Evolutionary conservation across 2,329 filamentous ascomycete genomes (phyloP).

Genomic region (Botryotinia narcissicola): DNA sequence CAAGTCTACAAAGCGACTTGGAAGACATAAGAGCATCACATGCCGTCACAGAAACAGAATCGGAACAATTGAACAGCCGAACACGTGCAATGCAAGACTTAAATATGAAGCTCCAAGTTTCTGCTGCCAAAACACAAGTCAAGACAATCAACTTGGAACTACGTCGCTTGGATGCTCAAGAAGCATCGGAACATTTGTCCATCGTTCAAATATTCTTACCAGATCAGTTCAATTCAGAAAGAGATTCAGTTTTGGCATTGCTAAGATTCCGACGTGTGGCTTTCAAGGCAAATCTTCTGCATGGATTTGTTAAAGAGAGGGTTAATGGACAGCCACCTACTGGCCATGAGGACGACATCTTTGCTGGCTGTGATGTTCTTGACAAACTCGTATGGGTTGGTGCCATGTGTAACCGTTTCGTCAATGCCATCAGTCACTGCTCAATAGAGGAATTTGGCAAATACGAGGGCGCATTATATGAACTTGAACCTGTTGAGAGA

Average conservation of each 20-base stretch:
- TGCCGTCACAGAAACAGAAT: constrained; percentile 88
- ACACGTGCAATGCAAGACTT: constrained; percentile 95
- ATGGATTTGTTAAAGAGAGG: constrained; percentile 75
- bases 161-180: constrained; percentile 80
- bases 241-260: constrained; percentile 83
- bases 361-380: constrained; percentile 75
- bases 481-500: constrained; percentile 88
- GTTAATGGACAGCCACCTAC: constrained; percentile 65
- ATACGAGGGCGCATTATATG: constrained; percentile 78
- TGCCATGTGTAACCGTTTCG: constrained; percentile 79
- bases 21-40: constrained; percentile 91
- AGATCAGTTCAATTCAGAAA: constrained; percentile 75
- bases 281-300: constrained; percentile 82
- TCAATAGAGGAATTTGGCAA: constrained; percentile 73
- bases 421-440: constrained; percentile 75
- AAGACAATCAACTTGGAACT: constrained; percentile 94
- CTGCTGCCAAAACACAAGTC: constrained; percentile 84
- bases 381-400: constrained; percentile 84
- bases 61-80: constrained; percentile 82
- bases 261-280: constrained; percentile 82
- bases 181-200: constrained; percentile 81
- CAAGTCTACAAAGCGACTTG: constrained; percentile 78
- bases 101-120: constrained; percentile 89
- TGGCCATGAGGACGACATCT: constrained; percentile 73
- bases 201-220: constrained; percentile 89